Evolutionary conservation across 2,329 filamentous ascomycete genomes (phyloP).

Genomic region (Xylaria hypoxylon): DNA sequence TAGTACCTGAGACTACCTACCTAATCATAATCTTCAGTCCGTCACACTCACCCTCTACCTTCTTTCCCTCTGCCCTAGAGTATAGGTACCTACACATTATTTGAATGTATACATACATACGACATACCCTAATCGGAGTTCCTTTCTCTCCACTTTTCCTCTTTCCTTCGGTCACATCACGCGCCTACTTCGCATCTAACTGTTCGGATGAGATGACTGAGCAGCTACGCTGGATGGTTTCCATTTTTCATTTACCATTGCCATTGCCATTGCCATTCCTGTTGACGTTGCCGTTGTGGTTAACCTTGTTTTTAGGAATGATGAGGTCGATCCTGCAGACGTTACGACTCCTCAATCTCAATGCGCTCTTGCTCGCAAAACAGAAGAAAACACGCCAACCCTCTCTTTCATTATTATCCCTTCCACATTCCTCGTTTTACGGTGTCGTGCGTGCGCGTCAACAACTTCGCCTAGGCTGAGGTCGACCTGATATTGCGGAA

Average conservation of each 20-base stretch:
- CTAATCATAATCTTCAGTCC: too few species aligned
- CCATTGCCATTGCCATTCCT: too few species aligned
- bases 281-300: background rate
- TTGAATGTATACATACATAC: background rate
- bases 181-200: background rate
- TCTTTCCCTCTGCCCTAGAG: background rate
- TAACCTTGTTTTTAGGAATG: background rate
- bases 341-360: background rate
- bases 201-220: background rate
- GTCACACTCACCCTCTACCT: background rate
- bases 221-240: background rate
- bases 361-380: background rate
- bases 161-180: background rate
- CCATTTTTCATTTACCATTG: background rate
- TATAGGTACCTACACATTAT: background rate
- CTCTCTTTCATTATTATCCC: background rate
- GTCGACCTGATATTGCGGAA: background rate
- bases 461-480: background rate
- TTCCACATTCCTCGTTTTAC: background rate
- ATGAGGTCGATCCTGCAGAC: background rate
- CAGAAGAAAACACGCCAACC: too few species aligned
- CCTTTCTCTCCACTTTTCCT: conserved; percentile 4
- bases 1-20: too few species aligned
- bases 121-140: background rate
- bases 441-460: background rate